Conservation (phyloP, 2,329 filamentous ascomycete genomes). For the Talaromyces sp. region DNA sequence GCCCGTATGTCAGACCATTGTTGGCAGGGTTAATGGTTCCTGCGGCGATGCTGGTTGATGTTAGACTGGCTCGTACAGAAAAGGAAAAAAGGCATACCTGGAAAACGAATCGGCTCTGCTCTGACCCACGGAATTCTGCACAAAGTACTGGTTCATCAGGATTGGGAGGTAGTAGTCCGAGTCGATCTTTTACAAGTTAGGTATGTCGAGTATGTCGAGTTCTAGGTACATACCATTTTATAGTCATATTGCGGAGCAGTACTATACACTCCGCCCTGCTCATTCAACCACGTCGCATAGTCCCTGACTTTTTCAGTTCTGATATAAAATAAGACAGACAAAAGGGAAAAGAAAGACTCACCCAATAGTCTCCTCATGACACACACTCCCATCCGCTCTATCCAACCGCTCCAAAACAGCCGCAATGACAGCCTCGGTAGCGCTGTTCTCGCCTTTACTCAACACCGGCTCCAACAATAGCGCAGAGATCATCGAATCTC, state of each 20-base stretch:
- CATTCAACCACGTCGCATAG: constrained; percentile 57
- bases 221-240: constrained; percentile 41
- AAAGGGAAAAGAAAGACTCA: constrained; percentile 7
- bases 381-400: constrained; percentile 54
- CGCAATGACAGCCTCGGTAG: constrained; percentile 57
- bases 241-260: constrained; percentile 53
- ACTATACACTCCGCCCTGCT: constrained; percentile 48
- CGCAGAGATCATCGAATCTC: constrained; percentile 59
- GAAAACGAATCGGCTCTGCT: constrained; percentile 34
- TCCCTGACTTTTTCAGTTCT: constrained; percentile 36
- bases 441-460: constrained; percentile 49
- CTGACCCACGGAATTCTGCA: constrained; percentile 40
- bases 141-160: constrained; percentile 55
- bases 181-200: constrained; percentile 41
- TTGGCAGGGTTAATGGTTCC: constrained; percentile 50
- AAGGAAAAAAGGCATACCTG: constrained; percentile 12
- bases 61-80: neutral
- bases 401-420: constrained; percentile 59
- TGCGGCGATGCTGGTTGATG: constrained; percentile 34
- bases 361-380: constrained; percentile 61
- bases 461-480: constrained; percentile 55
- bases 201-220: constrained; percentile 17
- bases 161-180: constrained; percentile 58
- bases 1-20: constrained; percentile 47
- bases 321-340: neutral